These are phyloP conservation scores for Leishmania amazonensis DNA, from an alignment of 208 protist genomes.

Conservation along the genomic window DNA sequence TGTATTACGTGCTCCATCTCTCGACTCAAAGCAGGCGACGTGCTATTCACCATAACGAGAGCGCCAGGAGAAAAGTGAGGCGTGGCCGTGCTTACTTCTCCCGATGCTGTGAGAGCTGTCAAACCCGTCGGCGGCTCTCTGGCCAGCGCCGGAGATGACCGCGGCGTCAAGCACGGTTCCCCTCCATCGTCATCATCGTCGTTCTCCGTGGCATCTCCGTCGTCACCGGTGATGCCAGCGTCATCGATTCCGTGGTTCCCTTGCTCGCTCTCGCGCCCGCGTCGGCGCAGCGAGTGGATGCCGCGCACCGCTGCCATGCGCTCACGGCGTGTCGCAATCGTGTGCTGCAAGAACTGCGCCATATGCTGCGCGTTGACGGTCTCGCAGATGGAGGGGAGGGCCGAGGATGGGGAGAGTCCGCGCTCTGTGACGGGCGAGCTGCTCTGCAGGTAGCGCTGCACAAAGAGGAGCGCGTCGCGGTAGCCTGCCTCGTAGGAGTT, in stretches of 20 bases:
- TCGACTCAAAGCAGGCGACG: conserved; percentile 5
- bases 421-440: conserved; percentile 1
- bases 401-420: neutral
- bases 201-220: neutral
- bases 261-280: conserved; percentile 6
- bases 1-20: conserved; percentile 21
- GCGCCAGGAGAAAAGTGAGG: neutral
- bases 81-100: neutral
- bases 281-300: conserved; percentile 11
- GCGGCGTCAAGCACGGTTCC: conserved; percentile 1
- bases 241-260: neutral
- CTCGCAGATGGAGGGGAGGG: neutral
- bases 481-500: conserved; percentile 58
- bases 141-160: neutral
- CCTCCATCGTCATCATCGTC: neutral
- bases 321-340: conserved; percentile 23
- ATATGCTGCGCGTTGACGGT: conserved; percentile 27
- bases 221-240: neutral
- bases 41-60: neutral
- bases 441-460: conserved; percentile 47
- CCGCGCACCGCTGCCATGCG: conserved; percentile 40
- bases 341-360: conserved; percentile 42
- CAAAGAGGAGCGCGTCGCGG: conserved; percentile 51
- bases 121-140: neutral
- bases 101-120: neutral